phyloP scores from a whole-genome alignment of 352 stramenopile species.

The Pseudoperonospora humuli region DNA sequence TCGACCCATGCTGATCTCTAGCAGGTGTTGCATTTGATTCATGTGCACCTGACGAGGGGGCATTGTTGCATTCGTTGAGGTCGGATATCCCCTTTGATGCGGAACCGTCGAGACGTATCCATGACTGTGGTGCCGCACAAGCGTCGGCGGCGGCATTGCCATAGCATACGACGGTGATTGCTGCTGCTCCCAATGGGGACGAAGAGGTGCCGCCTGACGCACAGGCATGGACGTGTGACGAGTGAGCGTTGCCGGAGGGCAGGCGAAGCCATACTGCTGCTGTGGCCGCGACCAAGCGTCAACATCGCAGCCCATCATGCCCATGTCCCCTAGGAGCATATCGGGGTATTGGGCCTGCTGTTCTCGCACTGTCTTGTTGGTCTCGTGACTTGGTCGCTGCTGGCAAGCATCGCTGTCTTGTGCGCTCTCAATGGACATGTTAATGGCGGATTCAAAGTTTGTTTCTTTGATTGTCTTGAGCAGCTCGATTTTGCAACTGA shows the following conservation, averaged over 20 bases:
- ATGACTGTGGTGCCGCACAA: constrained; percentile 61
- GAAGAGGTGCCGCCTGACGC: constrained; percentile 20
- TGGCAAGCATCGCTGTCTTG: constrained; percentile 15
- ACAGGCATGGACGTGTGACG: constrained; percentile 62
- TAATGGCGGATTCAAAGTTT: neutral
- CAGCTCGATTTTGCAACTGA: constrained; percentile 29
- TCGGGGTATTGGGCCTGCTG: constrained; percentile 30
- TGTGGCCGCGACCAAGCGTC: constrained; percentile 40
- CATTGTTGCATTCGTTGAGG: constrained; percentile 28
- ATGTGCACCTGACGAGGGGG: constrained; percentile 33
- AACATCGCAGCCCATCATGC: constrained; percentile 61
- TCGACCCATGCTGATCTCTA: constrained; percentile 54
- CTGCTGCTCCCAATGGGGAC: constrained; percentile 17
- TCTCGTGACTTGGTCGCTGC: constrained; percentile 2
- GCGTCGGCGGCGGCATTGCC: constrained; percentile 30
- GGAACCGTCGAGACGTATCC: constrained; percentile 50
- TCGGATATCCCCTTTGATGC: constrained; percentile 24
- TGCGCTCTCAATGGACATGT: constrained; percentile 43
- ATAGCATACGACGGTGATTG: constrained; percentile 24
- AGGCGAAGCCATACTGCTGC: constrained; percentile 31
- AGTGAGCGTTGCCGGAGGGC: constrained; percentile 48
- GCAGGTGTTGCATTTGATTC: constrained; percentile 44
- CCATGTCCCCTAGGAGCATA: constrained; percentile 54
- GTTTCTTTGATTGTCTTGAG: constrained; percentile 5
- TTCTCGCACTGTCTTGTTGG: constrained; percentile 11